Evolutionary conservation across 164 flowering plant genomes (phyloP).

Genomic region (Dillenia turbinata): DNA sequence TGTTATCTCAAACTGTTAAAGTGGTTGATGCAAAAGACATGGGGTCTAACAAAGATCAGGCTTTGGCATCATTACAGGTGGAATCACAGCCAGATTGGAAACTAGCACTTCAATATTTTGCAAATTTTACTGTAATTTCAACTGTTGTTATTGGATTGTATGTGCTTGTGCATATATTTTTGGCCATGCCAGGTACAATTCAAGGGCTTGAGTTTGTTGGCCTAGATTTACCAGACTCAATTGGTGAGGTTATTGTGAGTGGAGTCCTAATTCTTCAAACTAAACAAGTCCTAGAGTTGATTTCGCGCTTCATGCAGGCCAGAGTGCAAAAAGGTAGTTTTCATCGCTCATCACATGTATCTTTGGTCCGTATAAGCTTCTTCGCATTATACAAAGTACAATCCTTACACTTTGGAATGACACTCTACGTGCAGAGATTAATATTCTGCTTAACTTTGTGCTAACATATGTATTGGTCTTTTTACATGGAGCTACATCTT

Average conservation of each 20-base stretch:
- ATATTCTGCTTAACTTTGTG: too few relatives aligned
- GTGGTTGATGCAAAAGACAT: conserved; percentile 55
- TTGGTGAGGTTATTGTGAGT: conserved; percentile 82
- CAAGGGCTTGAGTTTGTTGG: conserved; percentile 96
- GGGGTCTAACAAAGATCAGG: conserved; percentile 66
- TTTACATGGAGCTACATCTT: too few relatives aligned
- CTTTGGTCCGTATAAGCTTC: background rate
- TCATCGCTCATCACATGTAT: background rate
- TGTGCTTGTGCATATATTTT: conserved; percentile 60
- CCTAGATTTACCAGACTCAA: conserved; percentile 92
- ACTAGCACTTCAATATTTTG: conserved; percentile 71
- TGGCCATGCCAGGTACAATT: conserved; percentile 51
- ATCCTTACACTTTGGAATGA: too few relatives aligned
- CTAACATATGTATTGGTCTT: too few relatives aligned
- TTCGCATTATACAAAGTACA: background rate
- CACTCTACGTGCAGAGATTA: too few relatives aligned
- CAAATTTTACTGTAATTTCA: conserved; percentile 69
- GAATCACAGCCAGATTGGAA: conserved; percentile 80
- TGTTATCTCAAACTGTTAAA: conserved; percentile 53
- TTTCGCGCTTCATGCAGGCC: conserved; percentile 89
- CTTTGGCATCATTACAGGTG: conserved; percentile 72
- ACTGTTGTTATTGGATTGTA: conserved; percentile 61
- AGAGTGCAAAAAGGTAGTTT: conserved; percentile 67
- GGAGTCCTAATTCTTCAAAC: conserved; percentile 80
- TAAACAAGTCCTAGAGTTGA: conserved; percentile 53